Percentiles rank a stretch among this genome's conserved stretches.
These are phyloP conservation scores for Kodamaea leandrae DNA, from an alignment of 805 yeast genomes.

Conservation along the genomic window DNA sequence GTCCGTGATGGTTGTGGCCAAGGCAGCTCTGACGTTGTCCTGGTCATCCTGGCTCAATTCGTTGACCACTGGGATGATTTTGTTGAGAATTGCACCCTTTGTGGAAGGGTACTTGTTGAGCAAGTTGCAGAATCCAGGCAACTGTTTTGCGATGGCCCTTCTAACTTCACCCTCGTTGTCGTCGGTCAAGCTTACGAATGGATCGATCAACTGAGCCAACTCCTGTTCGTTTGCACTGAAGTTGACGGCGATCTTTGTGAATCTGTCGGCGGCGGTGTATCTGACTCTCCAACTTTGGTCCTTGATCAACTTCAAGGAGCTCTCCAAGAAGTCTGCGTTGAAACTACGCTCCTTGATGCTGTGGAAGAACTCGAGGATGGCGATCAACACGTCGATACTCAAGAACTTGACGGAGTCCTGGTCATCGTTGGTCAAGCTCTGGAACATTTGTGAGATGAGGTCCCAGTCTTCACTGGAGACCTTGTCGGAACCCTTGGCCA, in stretches of 20 bases:
- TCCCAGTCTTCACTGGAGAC: constrained; percentile 70
- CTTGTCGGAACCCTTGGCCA: constrained; percentile 23
- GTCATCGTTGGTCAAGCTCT: constrained; percentile 70
- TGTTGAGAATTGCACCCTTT: constrained; percentile 54
- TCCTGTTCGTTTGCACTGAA: constrained; percentile 58
- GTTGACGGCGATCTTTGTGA: constrained; percentile 66
- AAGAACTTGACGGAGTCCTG: constrained; percentile 95
- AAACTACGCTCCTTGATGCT: constrained; percentile 55
- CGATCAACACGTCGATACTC: constrained; percentile 81
- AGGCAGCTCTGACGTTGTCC: constrained; percentile 88
- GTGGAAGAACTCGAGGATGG: constrained; percentile 71
- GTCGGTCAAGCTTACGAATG: constrained; percentile 73
- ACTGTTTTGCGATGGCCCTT: constrained; percentile 88
- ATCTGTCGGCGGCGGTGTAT: constrained; percentile 96
- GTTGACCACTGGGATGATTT: constrained; percentile 79
- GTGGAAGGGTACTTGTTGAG: constrained; percentile 36
- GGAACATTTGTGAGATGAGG: constrained; percentile 77
- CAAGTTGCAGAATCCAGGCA: constrained; percentile 68
- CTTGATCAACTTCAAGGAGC: constrained; percentile 67
- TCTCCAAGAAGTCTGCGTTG: constrained; percentile 58
- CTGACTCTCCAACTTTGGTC: constrained; percentile 98
- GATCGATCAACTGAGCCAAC: constrained; percentile 59
- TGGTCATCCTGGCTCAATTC: constrained; percentile 85
- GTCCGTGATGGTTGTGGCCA: constrained; percentile 84
- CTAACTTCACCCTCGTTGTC: constrained; percentile 97